phyloP scores from a whole-genome alignment of 257 asterid genomes.

The Vinca minor region DNA sequence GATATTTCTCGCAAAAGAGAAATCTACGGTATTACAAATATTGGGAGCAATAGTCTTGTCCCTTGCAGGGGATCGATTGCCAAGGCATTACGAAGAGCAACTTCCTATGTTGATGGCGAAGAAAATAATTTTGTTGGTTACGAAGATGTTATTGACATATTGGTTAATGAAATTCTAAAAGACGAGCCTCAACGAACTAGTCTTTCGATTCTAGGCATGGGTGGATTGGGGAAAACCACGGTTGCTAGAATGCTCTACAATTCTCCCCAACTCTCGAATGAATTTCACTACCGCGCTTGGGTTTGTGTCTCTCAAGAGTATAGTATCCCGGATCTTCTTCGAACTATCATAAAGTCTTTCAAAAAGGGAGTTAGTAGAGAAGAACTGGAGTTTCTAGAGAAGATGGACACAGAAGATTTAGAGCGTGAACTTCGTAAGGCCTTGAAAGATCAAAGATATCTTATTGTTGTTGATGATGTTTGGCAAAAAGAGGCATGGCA shows the following conservation, averaged over 20 bases:
- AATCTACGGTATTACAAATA: no score
- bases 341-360: not conserved
- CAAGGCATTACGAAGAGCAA: no score
- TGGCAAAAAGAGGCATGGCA: conserved; percentile 9
- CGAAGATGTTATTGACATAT: no score
- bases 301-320: conserved; percentile 7
- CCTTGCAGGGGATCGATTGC: no score
- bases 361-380: no score
- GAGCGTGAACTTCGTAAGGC: not conserved
- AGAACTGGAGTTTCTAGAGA: no score
- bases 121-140: no score
- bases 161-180: no score
- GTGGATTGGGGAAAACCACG: conserved; percentile 9
- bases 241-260: conserved; percentile 8
- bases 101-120: no score
- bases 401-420: not conserved
- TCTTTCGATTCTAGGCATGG: conserved; percentile 16
- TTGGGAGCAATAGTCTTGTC: no score
- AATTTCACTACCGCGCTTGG: not conserved
- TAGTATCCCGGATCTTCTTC: not conserved
- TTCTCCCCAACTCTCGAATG: not conserved
- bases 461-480: not conserved
- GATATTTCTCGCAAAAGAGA: no score
- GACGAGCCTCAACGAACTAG: no score
- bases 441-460: not conserved